A percentile compares a stretch with the other conserved stretches of the same genome.
These are phyloP conservation scores for Rheum nobile DNA, from an alignment of 148 eudicot genomes.

Conservation along the genomic window DNA sequence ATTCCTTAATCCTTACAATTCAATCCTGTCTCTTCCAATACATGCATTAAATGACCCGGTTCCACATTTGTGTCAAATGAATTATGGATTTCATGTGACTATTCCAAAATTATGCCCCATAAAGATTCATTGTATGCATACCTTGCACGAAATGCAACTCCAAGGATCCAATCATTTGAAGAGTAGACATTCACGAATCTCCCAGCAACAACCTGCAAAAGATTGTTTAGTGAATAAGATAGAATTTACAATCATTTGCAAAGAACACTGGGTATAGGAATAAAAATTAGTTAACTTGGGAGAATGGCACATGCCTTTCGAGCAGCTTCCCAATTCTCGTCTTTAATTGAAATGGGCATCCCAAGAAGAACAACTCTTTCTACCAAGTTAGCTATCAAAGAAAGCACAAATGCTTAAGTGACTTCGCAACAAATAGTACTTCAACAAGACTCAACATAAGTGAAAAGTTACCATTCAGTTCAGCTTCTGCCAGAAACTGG, in stretches of 20 bases:
- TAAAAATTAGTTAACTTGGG: neutral
- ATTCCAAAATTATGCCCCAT: neutral
- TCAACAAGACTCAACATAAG: neutral
- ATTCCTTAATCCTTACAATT: too few species aligned
- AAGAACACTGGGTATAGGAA: neutral
- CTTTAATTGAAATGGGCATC: conserved; percentile 72
- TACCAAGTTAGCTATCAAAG: conserved; percentile 64
- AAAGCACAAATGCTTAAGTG: conserved; percentile 8
- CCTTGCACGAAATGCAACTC: conserved; percentile 97
- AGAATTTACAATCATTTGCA: neutral
- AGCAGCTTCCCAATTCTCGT: conserved; percentile 83
- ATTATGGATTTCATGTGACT: neutral
- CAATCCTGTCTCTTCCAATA: neutral
- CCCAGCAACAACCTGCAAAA: conserved; percentile 78
- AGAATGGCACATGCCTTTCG: conserved; percentile 48
- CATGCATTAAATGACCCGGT: neutral
- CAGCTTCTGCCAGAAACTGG: conserved; percentile 47
- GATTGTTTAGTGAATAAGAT: neutral
- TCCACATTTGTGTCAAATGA: neutral
- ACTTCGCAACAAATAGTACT: neutral
- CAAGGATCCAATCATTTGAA: conserved; percentile 89
- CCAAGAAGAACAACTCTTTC: conserved; percentile 98
- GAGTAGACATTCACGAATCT: conserved; percentile 88
- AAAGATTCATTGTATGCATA: conserved; percentile 13
- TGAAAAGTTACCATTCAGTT: conserved; percentile 36